phyloP scores from a whole-genome alignment of 345 rosid genomes.

The Syzygium aqueum region DNA sequence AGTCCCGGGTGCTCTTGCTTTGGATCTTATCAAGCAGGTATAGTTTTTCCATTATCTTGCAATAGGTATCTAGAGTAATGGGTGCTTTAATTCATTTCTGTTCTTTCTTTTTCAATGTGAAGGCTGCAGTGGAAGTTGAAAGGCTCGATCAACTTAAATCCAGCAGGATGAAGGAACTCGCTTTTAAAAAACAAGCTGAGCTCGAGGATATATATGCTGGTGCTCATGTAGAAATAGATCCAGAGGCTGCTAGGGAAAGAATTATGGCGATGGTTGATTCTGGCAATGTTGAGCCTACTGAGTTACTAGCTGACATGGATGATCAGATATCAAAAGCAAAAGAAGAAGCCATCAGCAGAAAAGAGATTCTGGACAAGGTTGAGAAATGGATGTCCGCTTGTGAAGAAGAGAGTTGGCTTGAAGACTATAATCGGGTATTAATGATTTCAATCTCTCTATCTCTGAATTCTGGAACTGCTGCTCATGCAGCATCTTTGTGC shows the following conservation, averaged over 20 bases:
- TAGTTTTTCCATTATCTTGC: neutral
- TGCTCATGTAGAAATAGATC: constrained; percentile 79
- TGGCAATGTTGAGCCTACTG: constrained; percentile 83
- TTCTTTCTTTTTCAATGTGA: constrained; percentile 1
- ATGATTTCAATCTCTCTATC: neutral
- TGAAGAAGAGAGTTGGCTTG: constrained; percentile 99
- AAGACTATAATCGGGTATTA: constrained; percentile 88
- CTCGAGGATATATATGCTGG: constrained; percentile 80
- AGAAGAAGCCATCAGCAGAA: constrained; percentile 87
- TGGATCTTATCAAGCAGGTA: constrained; percentile 89
- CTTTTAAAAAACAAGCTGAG: constrained; percentile 83
- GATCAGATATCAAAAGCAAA: constrained; percentile 78
- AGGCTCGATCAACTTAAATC: constrained; percentile 92
- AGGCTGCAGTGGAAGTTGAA: constrained; percentile 93
- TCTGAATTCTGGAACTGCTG: neutral
- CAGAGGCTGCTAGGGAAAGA: constrained; percentile 80
- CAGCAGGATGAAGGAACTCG: constrained; percentile 96
- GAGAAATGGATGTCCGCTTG: constrained; percentile 99
- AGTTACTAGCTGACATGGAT: constrained; percentile 93
- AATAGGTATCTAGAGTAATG: neutral
- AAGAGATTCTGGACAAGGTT: constrained; percentile 91
- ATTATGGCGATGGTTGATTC: constrained; percentile 74
- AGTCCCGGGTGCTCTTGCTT: constrained; percentile 79
- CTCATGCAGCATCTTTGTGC: neutral
- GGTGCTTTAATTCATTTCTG: neutral